Evolutionary conservation across 345 rosid species (phyloP), one percentile per base, ranked within the genome.

Genomic region (Brassica juncea): DNA sequence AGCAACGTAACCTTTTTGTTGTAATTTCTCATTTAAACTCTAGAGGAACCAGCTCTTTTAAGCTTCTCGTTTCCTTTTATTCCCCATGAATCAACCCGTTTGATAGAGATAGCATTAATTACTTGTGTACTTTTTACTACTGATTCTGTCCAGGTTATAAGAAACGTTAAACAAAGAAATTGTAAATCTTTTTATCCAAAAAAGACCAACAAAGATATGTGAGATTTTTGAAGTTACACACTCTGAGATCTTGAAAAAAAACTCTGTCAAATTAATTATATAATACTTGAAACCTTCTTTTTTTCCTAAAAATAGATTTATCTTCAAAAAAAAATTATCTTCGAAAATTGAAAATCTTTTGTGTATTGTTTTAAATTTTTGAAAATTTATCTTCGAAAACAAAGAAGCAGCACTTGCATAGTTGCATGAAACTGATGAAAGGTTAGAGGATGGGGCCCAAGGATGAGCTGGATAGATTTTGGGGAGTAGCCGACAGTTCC

Each of bases 381-480:
- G 47, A 39, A 32, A 39, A 9, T 39, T 39, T 39, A 39, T 39
- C 47, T 39, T 39, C 25, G 34, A 71, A 60, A 72, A 60, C 30
- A 10, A 34, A 19, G 30, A 39, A 39, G 47, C 57, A 73, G 21
- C 8, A 47, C 63, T 60, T 34, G 37, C 37, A 34, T 34, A 34
- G 37, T 39, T 52, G 28, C 58, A 66, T 37, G 28, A n/a, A n/a
- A n/a, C n/a, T n/a, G n/a, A n/a, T n/a, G n/a, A 66, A 75, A 23
- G n/a, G 15, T 12, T 34, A 16, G 8, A 66, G 9, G 6, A 9
- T 54, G 57, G 79, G 58, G 2, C 57, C 72, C 58, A 57, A 9
- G 57, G 42, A 75, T 74, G 77, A 74, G 71, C 77, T 74, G 54
- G 70, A 65, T 55, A 66, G 66, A 75, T 75, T 37, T 75, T 27